These are phyloP conservation scores for Paramyrothecium roridum DNA, from an alignment of 2,329 filamentous ascomycete genomes.

Conservation along the genomic window DNA sequence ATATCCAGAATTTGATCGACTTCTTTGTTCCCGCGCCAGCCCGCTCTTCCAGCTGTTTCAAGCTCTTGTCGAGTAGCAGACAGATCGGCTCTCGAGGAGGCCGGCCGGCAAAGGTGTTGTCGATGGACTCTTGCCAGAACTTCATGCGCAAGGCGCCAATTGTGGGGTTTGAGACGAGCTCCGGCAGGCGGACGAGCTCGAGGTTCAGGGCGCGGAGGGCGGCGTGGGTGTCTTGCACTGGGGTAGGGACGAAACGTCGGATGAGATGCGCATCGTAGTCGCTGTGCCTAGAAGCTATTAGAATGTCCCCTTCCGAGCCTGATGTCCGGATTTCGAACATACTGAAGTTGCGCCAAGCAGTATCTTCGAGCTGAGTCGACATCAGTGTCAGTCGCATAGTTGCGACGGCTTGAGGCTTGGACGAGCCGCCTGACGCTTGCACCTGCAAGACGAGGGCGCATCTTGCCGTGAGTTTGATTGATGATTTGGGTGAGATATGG, in stretches of 20 bases:
- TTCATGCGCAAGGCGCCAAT: slow-evolving; percentile 88
- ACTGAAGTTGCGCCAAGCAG: slow-evolving; percentile 52
- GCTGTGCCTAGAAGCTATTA: slow-evolving; percentile 59
- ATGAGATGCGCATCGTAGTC: slow-evolving; percentile 88
- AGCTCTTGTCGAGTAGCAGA: slow-evolving; percentile 72
- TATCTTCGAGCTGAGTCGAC: slow-evolving; percentile 51
- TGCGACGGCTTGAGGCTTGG: slow-evolving; percentile 26
- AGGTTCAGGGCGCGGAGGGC: slow-evolving; percentile 91
- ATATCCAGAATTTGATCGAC: slow-evolving; percentile 69
- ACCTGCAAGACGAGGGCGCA: slow-evolving; percentile 30
- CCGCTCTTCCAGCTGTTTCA: slow-evolving; percentile 56
- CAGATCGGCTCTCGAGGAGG: slow-evolving; percentile 92
- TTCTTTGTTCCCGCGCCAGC: slow-evolving; percentile 37
- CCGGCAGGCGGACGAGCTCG: slow-evolving; percentile 84
- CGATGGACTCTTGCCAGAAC: slow-evolving; percentile 88
- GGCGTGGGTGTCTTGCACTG: slow-evolving; percentile 78
- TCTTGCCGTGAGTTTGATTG: slow-evolving; percentile 12
- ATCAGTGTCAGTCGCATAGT: slow-evolving; percentile 48
- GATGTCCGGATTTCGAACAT: slow-evolving; percentile 7
- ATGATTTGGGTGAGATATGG: no score
- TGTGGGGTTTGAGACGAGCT: slow-evolving; percentile 82
- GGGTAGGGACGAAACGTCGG: slow-evolving; percentile 75
- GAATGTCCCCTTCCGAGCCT: background rate
- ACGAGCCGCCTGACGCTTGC: slow-evolving; percentile 35
- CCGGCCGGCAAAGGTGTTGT: slow-evolving; percentile 69